Conservation (phyloP, 805 yeast species). For the Wickerhamomyces queroliae region DNA sequence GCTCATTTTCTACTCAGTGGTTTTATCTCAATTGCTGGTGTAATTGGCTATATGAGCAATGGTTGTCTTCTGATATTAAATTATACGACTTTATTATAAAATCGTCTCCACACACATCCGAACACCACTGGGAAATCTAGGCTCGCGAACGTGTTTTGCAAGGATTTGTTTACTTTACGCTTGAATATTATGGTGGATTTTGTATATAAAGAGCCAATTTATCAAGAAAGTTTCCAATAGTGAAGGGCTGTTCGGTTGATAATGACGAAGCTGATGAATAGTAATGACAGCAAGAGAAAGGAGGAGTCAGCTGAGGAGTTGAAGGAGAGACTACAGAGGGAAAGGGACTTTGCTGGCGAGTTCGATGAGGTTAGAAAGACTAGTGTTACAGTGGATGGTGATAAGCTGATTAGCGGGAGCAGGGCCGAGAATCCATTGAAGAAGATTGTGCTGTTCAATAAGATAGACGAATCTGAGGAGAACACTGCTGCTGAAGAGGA, state of each 20-base stretch:
- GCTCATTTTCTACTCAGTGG: slow-evolving; percentile 16
- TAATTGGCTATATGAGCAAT: too few species aligned
- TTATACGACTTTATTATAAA: too few species aligned
- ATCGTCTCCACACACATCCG: slow-evolving; percentile 1
- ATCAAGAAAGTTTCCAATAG: too few species aligned
- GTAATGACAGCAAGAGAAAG: background rate
- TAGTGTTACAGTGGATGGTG: slow-evolving; percentile 5
- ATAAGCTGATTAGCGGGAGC: slow-evolving; percentile 5
- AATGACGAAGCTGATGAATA: background rate
- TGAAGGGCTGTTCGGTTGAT: too few species aligned
- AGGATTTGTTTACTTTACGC: background rate
- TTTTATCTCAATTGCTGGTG: background rate
- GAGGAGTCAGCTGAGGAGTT: background rate
- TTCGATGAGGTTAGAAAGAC: slow-evolving; percentile 15
- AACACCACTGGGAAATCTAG: background rate
- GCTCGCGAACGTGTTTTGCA: background rate
- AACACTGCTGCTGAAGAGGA: background rate
- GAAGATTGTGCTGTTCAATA: background rate
- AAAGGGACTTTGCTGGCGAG: slow-evolving; percentile 17
- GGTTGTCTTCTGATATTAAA: too few species aligned
- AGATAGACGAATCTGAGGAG: background rate
- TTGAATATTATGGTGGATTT: too few species aligned
- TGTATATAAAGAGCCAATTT: too few species aligned
- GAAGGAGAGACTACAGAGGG: background rate
- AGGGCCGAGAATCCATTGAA: slow-evolving; percentile 2